These are phyloP conservation scores for Sporothrix euskadiensis DNA, from an alignment of 2,329 filamentous ascomycete genomes.

Conservation along the genomic window DNA sequence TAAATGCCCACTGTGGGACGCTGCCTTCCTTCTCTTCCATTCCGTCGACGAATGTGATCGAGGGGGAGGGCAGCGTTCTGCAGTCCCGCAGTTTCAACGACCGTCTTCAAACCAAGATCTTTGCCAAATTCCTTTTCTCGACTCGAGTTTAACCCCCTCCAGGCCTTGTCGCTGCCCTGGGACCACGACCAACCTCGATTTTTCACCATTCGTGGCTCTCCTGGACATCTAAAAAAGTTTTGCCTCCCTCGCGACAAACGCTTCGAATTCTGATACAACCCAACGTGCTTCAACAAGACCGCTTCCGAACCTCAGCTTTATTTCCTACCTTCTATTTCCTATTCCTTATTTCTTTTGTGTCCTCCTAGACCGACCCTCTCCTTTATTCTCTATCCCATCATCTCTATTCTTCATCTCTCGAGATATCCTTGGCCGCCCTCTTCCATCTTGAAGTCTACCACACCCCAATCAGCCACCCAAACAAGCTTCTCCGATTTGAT, in stretches of 20 bases:
- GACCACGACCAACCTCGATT: constrained; percentile 30
- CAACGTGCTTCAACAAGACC: constrained; percentile 25
- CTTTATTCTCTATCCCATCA: not conserved
- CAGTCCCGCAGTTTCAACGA: constrained; percentile 86
- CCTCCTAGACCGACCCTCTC: not conserved
- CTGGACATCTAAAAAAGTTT: constrained; percentile 24
- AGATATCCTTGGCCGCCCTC: not conserved
- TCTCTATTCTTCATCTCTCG: not conserved
- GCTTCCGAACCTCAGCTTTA: not conserved
- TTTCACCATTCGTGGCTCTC: constrained; percentile 21
- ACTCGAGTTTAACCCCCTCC: constrained; percentile 62
- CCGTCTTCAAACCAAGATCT: constrained; percentile 52
- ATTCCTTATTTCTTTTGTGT: constrained; percentile 30
- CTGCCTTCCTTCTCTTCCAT: constrained; percentile 44
- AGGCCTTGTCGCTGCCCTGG: constrained; percentile 53
- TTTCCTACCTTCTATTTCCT: not conserved
- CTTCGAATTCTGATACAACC: constrained; percentile 43
- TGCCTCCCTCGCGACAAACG: constrained; percentile 28
- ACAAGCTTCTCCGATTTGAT: not conserved
- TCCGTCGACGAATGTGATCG: constrained; percentile 9
- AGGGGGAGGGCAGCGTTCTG: constrained; percentile 55
- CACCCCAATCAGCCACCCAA: not conserved
- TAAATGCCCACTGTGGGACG: constrained; percentile 83
- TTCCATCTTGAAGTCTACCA: not conserved
- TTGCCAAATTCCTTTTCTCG: constrained; percentile 56